Conservation (phyloP, 2,329 filamentous ascomycete species). For the Fusarium caatingaense region DNA sequence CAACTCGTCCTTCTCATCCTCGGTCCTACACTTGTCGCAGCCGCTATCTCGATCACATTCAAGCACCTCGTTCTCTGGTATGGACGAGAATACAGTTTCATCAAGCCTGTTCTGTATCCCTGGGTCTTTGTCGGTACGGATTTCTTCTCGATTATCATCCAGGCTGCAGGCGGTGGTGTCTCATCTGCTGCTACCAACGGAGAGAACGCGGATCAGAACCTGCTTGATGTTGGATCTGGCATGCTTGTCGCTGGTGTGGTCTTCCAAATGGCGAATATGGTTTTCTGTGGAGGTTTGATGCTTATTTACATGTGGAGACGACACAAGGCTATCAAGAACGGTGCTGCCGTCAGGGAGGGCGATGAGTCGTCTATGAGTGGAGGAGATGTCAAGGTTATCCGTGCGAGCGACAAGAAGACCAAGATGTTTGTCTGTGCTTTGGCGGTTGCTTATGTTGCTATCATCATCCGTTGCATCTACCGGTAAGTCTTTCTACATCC, state of each 20-base stretch:
- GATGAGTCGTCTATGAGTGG: slow-evolving; percentile 16
- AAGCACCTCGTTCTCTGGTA: slow-evolving; percentile 58
- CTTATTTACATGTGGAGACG: slow-evolving; percentile 39
- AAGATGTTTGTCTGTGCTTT: slow-evolving; percentile 31
- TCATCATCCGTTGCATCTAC: slow-evolving; percentile 38
- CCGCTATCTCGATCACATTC: slow-evolving; percentile 58
- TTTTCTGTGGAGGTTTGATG: slow-evolving; percentile 41
- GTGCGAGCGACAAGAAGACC: slow-evolving; percentile 33
- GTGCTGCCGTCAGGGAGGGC: not conserved
- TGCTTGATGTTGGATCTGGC: slow-evolving; percentile 30
- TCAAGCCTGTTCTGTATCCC: slow-evolving; percentile 57
- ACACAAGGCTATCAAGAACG: slow-evolving; percentile 26
- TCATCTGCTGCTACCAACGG: slow-evolving; percentile 30
- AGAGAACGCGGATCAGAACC: slow-evolving; percentile 5
- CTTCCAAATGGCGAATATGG: slow-evolving; percentile 42
- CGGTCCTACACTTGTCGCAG: slow-evolving; percentile 56
- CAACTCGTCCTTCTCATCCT: slow-evolving; percentile 58
- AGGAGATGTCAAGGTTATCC: not conserved
- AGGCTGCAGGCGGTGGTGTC: slow-evolving; percentile 38
- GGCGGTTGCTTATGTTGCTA: slow-evolving; percentile 24
- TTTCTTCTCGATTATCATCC: slow-evolving; percentile 50
- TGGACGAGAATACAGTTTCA: slow-evolving; percentile 51
- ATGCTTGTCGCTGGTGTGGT: slow-evolving; percentile 41
- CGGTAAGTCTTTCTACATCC: not conserved
- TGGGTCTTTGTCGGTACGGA: slow-evolving; percentile 62